Evolutionary conservation across 2,329 filamentous ascomycete genomes (phyloP).

Genomic region (Thelonectria olida): DNA sequence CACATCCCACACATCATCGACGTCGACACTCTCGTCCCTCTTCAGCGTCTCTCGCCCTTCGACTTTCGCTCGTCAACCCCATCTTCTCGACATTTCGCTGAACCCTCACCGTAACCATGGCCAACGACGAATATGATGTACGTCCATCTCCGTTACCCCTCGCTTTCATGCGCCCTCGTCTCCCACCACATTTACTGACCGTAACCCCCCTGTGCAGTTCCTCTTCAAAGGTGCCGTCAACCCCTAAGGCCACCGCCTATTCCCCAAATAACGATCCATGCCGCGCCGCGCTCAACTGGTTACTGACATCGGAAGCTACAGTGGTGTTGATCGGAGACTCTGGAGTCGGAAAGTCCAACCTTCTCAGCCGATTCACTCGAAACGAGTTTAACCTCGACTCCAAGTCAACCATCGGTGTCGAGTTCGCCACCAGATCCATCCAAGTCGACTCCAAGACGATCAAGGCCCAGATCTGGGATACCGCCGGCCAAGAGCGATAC

Average conservation of each 20-base stretch:
- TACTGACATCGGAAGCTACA: constrained; percentile 54
- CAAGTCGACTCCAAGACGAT: constrained; percentile 99
- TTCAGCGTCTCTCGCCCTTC: constrained; percentile 34
- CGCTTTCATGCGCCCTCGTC: constrained; percentile 30
- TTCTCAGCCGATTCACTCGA: constrained; percentile 98
- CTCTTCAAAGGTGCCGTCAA: constrained; percentile 90
- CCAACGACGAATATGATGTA: constrained; percentile 99
- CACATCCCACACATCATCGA: constrained; percentile 44
- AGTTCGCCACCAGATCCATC: constrained; percentile 98
- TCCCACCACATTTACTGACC: constrained; percentile 43
- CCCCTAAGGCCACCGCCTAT: constrained; percentile 27
- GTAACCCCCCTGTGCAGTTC: constrained; percentile 69
- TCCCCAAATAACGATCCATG: constrained; percentile 17
- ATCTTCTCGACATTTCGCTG: constrained; percentile 25
- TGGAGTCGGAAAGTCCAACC: constrained; percentile 99
- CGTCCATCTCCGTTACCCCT: constrained; percentile 50
- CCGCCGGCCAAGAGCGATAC: constrained; percentile 97
- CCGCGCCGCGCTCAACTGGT: constrained; percentile 22
- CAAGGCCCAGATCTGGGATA: constrained; percentile 99
- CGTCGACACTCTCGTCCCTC: constrained; percentile 36
- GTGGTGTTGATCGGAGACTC: constrained; percentile 99
- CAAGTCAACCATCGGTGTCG: constrained; percentile 99
- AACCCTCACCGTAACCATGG: constrained; percentile 71
- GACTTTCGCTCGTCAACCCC: constrained; percentile 26
- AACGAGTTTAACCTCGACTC: constrained; percentile 99